A percentile compares a stretch with the other conserved stretches of the same genome.
Conservation (phyloP, 1,139 yeast genomes). For the Taiozyma onychis region DNA sequence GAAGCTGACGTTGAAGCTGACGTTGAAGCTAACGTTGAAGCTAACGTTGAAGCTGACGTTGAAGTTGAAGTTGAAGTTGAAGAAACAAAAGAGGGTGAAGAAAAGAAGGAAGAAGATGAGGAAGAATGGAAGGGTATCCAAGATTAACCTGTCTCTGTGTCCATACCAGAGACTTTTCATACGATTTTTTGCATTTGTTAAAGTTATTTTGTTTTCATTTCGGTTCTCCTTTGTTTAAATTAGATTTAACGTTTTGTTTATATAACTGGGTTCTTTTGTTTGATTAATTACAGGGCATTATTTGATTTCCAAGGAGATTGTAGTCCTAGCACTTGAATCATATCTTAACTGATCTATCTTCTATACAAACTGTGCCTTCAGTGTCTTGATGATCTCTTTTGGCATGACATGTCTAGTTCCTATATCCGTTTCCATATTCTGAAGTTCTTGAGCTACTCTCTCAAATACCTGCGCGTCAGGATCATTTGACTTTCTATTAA, state of each 20-base stretch:
- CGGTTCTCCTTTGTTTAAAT: background rate
- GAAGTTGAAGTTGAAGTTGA: background rate
- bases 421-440: background rate
- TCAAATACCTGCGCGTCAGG: background rate
- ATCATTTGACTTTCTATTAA: background rate
- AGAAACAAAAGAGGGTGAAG: conserved; percentile 1
- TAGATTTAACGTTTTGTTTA: background rate
- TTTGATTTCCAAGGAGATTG: background rate
- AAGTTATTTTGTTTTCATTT: background rate
- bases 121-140: conserved; percentile 24
- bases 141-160: conserved; percentile 10
- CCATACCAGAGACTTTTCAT: background rate
- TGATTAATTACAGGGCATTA: background rate
- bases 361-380: background rate
- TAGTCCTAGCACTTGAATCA: background rate
- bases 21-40: conserved; percentile 4
- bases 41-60: conserved; percentile 5
- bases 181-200: background rate
- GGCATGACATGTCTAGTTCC: background rate
- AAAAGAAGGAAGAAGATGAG: conserved; percentile 1
- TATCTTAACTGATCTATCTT: background rate
- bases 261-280: background rate
- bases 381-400: background rate
- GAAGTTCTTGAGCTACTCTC: background rate
- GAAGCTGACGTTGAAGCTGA: conserved; percentile 11